Conservation (phyloP, 176 grass and related monocot species). For the Carex scoparia region DNA sequence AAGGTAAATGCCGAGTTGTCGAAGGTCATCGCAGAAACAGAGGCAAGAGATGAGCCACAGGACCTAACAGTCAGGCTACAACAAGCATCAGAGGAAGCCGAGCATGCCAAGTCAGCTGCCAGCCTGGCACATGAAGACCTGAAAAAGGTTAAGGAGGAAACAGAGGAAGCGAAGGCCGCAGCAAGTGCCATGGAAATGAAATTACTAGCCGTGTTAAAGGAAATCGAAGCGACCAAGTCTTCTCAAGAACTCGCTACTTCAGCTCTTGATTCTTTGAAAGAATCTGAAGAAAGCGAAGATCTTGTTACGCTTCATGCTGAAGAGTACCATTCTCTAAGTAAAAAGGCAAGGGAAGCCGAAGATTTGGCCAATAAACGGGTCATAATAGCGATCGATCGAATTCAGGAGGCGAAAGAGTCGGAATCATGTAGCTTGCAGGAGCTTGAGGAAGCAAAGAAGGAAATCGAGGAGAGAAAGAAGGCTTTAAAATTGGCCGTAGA, state of each 20-base stretch:
- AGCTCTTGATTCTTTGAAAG: conserved; percentile 46
- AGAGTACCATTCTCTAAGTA: conserved; percentile 48
- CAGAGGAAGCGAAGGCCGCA: conserved; percentile 38
- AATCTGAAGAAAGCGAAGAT: conserved; percentile 16
- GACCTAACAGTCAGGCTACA: conserved; percentile 41
- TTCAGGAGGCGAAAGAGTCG: conserved; percentile 51
- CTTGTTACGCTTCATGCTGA: conserved; percentile 47
- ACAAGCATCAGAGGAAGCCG: conserved; percentile 36
- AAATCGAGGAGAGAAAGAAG: conserved; percentile 37
- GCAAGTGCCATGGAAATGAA: conserved; percentile 42
- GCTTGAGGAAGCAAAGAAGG: conserved; percentile 36
- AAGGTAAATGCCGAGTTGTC: conserved; percentile 28
- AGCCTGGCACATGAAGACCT: conserved; percentile 40
- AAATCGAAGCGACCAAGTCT: conserved; percentile 57
- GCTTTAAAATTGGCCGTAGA: conserved; percentile 36
- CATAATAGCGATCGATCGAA: conserved; percentile 47
- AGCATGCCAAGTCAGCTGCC: conserved; percentile 37
- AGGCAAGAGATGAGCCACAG: conserved; percentile 6
- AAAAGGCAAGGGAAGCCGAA: conserved; percentile 51
- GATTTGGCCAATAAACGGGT: conserved; percentile 41
- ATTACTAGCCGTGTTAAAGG: conserved; percentile 40
- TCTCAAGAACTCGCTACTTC: conserved; percentile 46
- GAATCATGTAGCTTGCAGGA: conserved; percentile 48
- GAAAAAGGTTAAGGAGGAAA: conserved; percentile 45
- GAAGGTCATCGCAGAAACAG: conserved; percentile 30